A percentile compares a stretch with the other conserved stretches of the same genome.
phyloP scores from a whole-genome alignment of 1,284 basidiomycete genomes.

The Cryptococcus wingfieldii region DNA sequence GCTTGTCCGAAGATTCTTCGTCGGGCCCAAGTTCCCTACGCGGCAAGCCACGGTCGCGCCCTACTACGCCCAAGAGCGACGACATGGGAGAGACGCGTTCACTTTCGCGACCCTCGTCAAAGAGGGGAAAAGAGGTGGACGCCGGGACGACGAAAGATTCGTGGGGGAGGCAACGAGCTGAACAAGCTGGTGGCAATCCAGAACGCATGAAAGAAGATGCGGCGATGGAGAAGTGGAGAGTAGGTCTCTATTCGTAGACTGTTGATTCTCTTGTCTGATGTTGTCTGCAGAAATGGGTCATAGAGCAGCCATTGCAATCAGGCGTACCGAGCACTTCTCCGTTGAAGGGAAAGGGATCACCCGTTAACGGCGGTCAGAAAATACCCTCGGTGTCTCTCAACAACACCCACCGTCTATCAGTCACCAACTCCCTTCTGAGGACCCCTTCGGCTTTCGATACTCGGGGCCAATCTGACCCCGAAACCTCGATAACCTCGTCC shows the following conservation, averaged over 20 bases:
- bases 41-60: not conserved
- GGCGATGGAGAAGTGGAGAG: constrained; percentile 44
- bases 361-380: not conserved
- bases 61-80: not conserved
- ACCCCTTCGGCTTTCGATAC: not conserved
- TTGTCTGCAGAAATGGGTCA: constrained; percentile 35
- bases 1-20: not conserved
- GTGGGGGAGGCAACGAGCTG: not conserved
- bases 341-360: constrained; percentile 4
- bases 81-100: not conserved
- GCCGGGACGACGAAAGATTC: not conserved
- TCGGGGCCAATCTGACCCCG: not conserved
- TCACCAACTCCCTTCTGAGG: not conserved
- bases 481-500: not conserved
- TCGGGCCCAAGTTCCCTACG: not conserved
- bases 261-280: not conserved
- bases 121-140: constrained; percentile 12
- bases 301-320: constrained; percentile 27
- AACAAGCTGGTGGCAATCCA: not conserved
- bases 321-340: constrained; percentile 6
- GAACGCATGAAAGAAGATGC: constrained; percentile 27
- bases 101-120: constrained; percentile 4
- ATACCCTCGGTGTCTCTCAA: not conserved
- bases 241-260: constrained; percentile 16
- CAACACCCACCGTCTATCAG: not conserved